phyloP scores from a whole-genome alignment of 805 yeast genomes.

The Alloascoidea hylecoeti region DNA sequence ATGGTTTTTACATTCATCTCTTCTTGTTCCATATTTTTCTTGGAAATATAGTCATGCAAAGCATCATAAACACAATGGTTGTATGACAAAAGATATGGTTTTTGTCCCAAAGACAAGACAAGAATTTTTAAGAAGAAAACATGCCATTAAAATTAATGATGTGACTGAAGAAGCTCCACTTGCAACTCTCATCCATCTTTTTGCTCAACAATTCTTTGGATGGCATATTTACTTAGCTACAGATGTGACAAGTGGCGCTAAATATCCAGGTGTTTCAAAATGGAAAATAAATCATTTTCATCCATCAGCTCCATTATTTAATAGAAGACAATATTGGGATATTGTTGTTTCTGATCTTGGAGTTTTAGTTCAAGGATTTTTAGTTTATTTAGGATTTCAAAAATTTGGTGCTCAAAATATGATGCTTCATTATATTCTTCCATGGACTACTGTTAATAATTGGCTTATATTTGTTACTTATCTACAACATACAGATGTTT shows the following conservation, averaged over 20 bases:
- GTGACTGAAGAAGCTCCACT: conserved; percentile 78
- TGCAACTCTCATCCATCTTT: conserved; percentile 35
- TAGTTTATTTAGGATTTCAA: conserved; percentile 45
- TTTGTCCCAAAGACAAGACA: conserved; percentile 64
- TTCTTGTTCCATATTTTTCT: conserved; percentile 75
- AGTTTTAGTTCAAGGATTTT: conserved; percentile 32
- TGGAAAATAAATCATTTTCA: conserved; percentile 52
- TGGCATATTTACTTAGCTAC: conserved; percentile 53
- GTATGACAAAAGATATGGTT: conserved; percentile 70
- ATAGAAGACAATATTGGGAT: conserved; percentile 56
- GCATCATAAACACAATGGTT: conserved; percentile 87
- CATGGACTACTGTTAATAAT: conserved; percentile 73
- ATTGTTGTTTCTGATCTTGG: conserved; percentile 67
- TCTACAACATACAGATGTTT: conserved; percentile 71
- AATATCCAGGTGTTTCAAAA: conserved; percentile 30
- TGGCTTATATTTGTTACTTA: conserved; percentile 83
- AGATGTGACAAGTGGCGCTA: conserved; percentile 73
- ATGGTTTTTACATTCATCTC: conserved; percentile 68
- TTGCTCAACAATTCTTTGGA: conserved; percentile 66
- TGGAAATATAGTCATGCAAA: conserved; percentile 78
- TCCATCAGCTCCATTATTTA: conserved; percentile 65
- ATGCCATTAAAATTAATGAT: no score
- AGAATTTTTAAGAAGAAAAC: conserved; percentile 28
- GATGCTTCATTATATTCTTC: conserved; percentile 58
- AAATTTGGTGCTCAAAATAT: conserved; percentile 50